Conservation (phyloP, 169 alveolate species). For the Eimeria maxima region DNA sequence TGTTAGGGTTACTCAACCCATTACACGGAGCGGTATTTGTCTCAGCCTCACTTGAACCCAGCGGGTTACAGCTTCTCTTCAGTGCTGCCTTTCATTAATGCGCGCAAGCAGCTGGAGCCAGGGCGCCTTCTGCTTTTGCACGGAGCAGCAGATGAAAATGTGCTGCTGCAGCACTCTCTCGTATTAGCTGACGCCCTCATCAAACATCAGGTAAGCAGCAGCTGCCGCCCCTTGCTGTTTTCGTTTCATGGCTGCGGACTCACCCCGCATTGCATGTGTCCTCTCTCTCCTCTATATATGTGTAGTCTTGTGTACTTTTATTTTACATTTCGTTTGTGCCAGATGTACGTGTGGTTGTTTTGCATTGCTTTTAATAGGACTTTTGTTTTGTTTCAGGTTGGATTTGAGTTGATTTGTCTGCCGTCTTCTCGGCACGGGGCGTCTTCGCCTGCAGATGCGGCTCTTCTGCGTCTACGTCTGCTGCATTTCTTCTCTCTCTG, state of each 20-base stretch:
- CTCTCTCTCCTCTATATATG: no score
- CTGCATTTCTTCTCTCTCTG: not conserved
- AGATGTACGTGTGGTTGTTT: no score
- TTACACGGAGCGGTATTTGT: conserved; percentile 78
- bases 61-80: conserved; percentile 27
- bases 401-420: conserved; percentile 67
- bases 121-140: conserved; percentile 62
- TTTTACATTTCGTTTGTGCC: no score
- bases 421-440: conserved; percentile 81
- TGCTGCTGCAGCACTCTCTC: conserved; percentile 72
- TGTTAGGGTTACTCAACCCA: conserved; percentile 51
- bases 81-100: not conserved
- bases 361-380: no score
- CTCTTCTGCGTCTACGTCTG: not conserved
- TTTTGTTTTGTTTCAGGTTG: conserved; percentile 35
- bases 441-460: conserved; percentile 22
- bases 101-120: not conserved
- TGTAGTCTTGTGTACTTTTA: no score
- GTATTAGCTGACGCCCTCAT: conserved; percentile 42
- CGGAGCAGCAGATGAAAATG: conserved; percentile 80
- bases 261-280: no score
- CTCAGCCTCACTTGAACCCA: conserved; percentile 60
- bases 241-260: not conserved
- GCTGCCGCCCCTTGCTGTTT: not conserved
- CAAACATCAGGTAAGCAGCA: conserved; percentile 50